phyloP scores from a whole-genome alignment of 2,329 filamentous ascomycete genomes.

The Colletotrichum costaricense region DNA sequence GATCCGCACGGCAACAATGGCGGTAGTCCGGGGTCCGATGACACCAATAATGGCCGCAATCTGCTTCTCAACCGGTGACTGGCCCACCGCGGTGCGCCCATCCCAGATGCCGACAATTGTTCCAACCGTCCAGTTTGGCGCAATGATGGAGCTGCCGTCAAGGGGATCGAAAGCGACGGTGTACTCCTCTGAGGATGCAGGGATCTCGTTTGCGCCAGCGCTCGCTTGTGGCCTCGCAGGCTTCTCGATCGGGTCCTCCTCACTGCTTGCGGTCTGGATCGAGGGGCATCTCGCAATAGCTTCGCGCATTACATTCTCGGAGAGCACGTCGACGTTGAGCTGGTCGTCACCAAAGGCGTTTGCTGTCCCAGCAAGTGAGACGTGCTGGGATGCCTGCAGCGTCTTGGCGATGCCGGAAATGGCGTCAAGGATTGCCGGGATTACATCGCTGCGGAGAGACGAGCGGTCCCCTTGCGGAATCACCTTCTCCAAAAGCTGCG shows the following conservation, averaged over 20 bases:
- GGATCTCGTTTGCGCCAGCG: not conserved
- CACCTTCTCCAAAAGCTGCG: slow-evolving; percentile 38
- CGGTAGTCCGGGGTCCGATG: slow-evolving; percentile 66
- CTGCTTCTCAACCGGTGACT: slow-evolving; percentile 52
- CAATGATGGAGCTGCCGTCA: slow-evolving; percentile 71
- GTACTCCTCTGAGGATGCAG: slow-evolving; percentile 55
- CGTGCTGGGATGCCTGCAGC: slow-evolving; percentile 56
- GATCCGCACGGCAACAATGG: slow-evolving; percentile 64
- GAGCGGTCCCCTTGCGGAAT: slow-evolving; percentile 39
- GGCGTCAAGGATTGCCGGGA: slow-evolving; percentile 59
- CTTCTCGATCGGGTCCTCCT: slow-evolving; percentile 69
- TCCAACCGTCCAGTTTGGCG: slow-evolving; percentile 68
- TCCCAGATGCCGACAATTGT: slow-evolving; percentile 72
- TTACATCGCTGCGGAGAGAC: slow-evolving; percentile 55
- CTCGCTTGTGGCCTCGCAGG: not conserved
- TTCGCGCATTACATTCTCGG: slow-evolving; percentile 60
- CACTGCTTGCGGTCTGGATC: slow-evolving; percentile 65
- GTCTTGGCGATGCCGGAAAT: slow-evolving; percentile 57
- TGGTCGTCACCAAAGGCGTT: slow-evolving; percentile 71
- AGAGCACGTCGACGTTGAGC: slow-evolving; percentile 66
- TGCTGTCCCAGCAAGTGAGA: slow-evolving; percentile 59
- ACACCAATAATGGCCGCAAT: slow-evolving; percentile 64
- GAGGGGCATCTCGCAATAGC: slow-evolving; percentile 56
- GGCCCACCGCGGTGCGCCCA: slow-evolving; percentile 56
- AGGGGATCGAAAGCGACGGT: slow-evolving; percentile 72